Evolutionary conservation across 352 stramenopile genomes (phyloP).

Genomic region (Phytopythium montanum): DNA sequence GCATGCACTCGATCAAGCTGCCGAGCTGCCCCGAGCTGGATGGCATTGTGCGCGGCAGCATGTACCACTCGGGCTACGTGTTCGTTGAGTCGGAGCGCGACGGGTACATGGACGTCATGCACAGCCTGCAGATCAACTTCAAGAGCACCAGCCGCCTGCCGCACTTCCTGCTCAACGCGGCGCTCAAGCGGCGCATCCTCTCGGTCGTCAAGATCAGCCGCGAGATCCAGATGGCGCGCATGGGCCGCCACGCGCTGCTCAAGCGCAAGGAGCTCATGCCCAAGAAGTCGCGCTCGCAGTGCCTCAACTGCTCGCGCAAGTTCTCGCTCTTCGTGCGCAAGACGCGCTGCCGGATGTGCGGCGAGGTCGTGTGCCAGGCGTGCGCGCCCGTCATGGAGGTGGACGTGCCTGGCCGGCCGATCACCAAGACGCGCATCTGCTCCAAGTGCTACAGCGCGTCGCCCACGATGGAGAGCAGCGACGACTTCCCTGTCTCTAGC

Average conservation of each 20-base stretch:
- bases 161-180: conserved; percentile 59
- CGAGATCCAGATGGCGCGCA: conserved; percentile 56
- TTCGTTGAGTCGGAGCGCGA: conserved; percentile 74
- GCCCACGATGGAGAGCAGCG: conserved; percentile 5
- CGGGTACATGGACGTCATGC: conserved; percentile 84
- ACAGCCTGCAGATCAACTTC: conserved; percentile 85
- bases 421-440: conserved; percentile 57
- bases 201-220: conserved; percentile 61
- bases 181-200: conserved; percentile 58
- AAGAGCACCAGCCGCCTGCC: conserved; percentile 63
- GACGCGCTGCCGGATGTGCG: conserved; percentile 65
- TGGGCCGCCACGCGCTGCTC: conserved; percentile 56
- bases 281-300: conserved; percentile 51
- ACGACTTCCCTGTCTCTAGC: background rate
- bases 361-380: conserved; percentile 69
- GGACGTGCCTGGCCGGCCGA: conserved; percentile 19
- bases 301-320: conserved; percentile 54
- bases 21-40: conserved; percentile 66
- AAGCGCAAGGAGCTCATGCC: conserved; percentile 66
- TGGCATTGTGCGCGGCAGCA: conserved; percentile 67
- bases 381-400: conserved; percentile 61
- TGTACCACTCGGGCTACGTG: conserved; percentile 81
- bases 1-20: conserved; percentile 84
- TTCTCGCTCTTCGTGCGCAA: conserved; percentile 76
- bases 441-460: conserved; percentile 46